Base-by-base conservation (phyloP, 192 early-diverging fungal species). In the Gaertneriomyces semiglobifer region DNA sequence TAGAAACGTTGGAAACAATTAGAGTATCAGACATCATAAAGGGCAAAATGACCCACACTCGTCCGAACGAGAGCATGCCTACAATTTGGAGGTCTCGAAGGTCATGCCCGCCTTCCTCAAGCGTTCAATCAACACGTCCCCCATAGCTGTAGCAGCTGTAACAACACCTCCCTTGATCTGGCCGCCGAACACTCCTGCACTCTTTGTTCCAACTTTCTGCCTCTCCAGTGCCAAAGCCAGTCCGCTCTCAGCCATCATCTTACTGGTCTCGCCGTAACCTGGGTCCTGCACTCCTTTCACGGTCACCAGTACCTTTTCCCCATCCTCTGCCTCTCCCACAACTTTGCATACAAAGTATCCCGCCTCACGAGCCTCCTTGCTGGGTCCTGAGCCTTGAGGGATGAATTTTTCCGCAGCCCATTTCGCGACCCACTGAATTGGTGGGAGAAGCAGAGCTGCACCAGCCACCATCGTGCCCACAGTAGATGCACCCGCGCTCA, bases 61-160 rank as follows among this genome's bases (percentile, higher is more conserved):
- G 25, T 33, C 25, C 48, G 48, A 2, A 18, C 53, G 19, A 53
- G 53, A 53, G 53, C 38, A 0, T 53, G 19, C 44, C 63, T 64
- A 77, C 53, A 77, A 11, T 48, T 73, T 55, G 47, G 47, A 20
- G 48, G 84, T 74, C 9, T 78, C 72, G 55, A 87, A 83, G 61
- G 71, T 73, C 73, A 81, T 83, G n/a, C 84, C 81, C 45, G 79
- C 82, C n/a, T 69, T 68, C 42, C 82, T 77, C 63, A 93, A 74
- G 19, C 92, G 77, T 20, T 80, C 66, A 1, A 93, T 73, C 58
- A 93, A 70, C 0, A 82, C 80, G 19, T 83, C 39, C 44, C 94
- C 92, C 83, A 93, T 89, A n/a, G 88, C 86, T 51, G 82, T 81
- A 6, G 89, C 87, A 18, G 92, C 87, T 19, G 94, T 92, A 41